phyloP scores from a whole-genome alignment of 1,284 basidiomycete genomes.

The Leccinum pallidistipes region DNA sequence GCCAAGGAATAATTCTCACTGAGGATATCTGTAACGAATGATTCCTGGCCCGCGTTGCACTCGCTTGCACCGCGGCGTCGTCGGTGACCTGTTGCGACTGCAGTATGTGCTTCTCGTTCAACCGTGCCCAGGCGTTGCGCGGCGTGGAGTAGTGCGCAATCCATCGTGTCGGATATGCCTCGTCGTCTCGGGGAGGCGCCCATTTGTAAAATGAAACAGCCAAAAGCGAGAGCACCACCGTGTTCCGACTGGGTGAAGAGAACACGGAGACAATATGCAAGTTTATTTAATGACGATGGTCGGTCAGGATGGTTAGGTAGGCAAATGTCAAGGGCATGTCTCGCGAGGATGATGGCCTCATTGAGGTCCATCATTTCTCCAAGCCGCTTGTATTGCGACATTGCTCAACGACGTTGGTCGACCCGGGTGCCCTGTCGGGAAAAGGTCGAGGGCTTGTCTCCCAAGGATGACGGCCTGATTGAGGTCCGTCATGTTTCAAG shows the following conservation, averaged over 20 bases:
- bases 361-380: too few relatives aligned
- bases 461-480: too few relatives aligned
- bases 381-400: too few relatives aligned
- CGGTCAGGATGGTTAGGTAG: too few relatives aligned
- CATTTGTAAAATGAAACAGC: conserved; percentile 61
- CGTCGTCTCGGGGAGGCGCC: conserved; percentile 58
- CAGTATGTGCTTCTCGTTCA: conserved; percentile 57
- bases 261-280: too few relatives aligned
- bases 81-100: conserved; percentile 47
- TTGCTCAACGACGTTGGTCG: too few relatives aligned
- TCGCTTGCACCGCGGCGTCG: conserved; percentile 44
- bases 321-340: too few relatives aligned
- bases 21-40: conserved; percentile 64
- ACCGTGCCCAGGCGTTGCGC: conserved; percentile 48
- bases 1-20: conserved; percentile 48
- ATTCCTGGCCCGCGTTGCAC: conserved; percentile 52
- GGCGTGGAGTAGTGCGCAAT: conserved; percentile 54
- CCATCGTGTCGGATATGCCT: conserved; percentile 62
- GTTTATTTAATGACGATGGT: too few relatives aligned
- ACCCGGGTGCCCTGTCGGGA: too few relatives aligned
- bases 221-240: conserved; percentile 47
- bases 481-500: too few relatives aligned
- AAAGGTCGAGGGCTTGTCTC: too few relatives aligned
- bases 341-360: too few relatives aligned
- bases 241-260: conserved; percentile 32